phyloP scores from a whole-genome alignment of 139 green algal genomes.

The Chlorella sorokiniana region DNA sequence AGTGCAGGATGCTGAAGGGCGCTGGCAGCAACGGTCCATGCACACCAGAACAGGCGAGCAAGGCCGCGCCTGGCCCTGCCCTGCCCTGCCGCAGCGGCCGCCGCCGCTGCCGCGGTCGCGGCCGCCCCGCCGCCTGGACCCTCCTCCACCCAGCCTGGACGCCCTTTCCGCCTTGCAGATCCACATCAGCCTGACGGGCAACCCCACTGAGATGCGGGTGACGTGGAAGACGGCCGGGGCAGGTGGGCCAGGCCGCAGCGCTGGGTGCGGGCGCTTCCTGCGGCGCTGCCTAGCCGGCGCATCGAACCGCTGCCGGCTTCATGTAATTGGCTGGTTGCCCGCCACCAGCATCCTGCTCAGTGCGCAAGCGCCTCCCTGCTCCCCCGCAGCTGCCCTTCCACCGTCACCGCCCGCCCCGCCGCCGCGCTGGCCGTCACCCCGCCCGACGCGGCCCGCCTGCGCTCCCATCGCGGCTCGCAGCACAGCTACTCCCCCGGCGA shows the following conservation, averaged over 20 bases:
- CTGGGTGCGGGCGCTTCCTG: no score
- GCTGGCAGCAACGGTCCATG: no score
- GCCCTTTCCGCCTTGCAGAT: slow-evolving; percentile 36
- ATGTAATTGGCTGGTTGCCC: no score
- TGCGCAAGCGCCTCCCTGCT: not conserved
- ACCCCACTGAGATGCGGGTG: slow-evolving; percentile 57
- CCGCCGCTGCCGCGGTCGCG: no score
- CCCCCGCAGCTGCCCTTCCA: slow-evolving; percentile 5
- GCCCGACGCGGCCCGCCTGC: not conserved
- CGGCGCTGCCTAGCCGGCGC: no score
- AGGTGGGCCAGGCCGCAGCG: slow-evolving; percentile 25
- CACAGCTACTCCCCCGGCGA: slow-evolving; percentile 44
- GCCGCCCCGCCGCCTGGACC: not conserved
- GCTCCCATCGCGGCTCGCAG: not conserved
- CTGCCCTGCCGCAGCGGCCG: no score
- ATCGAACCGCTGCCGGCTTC: no score
- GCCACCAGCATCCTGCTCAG: not conserved
- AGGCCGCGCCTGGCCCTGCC: no score
- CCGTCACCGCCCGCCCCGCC: slow-evolving; percentile 34
- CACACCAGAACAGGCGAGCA: no score
- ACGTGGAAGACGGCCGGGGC: slow-evolving; percentile 59
- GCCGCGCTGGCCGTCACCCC: slow-evolving; percentile 13
- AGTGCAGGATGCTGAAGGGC: no score
- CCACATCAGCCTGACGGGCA: slow-evolving; percentile 53
- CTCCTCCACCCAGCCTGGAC: not conserved